phyloP scores from a whole-genome alignment of 106 monocot genomes.

The Triglochin maritima region DNA sequence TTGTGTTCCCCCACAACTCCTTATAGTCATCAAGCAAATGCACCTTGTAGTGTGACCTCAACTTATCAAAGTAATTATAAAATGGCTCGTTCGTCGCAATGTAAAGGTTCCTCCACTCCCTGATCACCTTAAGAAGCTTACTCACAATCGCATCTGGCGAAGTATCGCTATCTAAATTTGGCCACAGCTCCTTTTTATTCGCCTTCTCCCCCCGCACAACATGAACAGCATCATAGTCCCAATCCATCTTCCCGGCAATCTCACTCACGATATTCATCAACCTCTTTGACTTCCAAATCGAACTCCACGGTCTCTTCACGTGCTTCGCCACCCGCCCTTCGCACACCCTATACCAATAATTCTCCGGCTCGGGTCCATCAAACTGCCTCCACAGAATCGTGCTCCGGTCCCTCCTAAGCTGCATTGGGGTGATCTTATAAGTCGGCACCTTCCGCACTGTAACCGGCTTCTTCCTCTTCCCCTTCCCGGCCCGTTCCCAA shows the following conservation, averaged over 20 bases:
- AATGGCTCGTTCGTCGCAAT: constrained; percentile 77
- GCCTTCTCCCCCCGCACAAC: constrained; percentile 72
- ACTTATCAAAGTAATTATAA: constrained; percentile 72
- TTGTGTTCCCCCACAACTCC: constrained; percentile 58
- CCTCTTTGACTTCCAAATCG: constrained; percentile 70
- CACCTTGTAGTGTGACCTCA: constrained; percentile 69
- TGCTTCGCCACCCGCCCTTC: constrained; percentile 53
- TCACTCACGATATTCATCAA: constrained; percentile 63
- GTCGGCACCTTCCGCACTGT: constrained; percentile 51
- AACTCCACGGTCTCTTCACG: constrained; percentile 60
- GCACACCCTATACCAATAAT: constrained; percentile 82
- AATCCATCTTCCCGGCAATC: constrained; percentile 69
- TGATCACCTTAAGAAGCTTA: constrained; percentile 39
- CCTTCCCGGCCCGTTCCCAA: constrained; percentile 28
- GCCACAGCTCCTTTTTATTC: constrained; percentile 44
- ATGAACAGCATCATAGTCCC: constrained; percentile 73
- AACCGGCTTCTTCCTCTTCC: constrained; percentile 18
- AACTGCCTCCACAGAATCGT: constrained; percentile 70
- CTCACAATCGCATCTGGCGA: constrained; percentile 39
- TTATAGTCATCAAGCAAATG: constrained; percentile 72
- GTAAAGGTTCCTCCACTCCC: constrained; percentile 49
- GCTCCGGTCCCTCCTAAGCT: constrained; percentile 61
- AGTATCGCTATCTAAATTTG: constrained; percentile 56
- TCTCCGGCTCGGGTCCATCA: constrained; percentile 68
- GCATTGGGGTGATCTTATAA: constrained; percentile 68